Evolutionary conservation across 1,139 yeast species (phyloP).

Genomic region (Yamadazyma conglobata): DNA sequence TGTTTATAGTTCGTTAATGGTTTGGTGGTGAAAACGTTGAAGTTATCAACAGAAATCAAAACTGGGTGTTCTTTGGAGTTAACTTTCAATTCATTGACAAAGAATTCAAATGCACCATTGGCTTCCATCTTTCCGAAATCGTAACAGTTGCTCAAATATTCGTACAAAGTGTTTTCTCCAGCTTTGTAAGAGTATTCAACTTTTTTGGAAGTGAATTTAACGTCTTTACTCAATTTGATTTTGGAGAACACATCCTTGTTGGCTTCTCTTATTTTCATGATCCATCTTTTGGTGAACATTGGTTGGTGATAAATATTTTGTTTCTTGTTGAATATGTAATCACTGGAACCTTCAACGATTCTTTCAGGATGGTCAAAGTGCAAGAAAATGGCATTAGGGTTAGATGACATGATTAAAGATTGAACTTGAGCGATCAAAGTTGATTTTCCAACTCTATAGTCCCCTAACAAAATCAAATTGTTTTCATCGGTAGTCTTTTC

Average conservation of each 20-base stretch:
- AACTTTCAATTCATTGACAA: constrained; percentile 52
- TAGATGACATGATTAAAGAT: constrained; percentile 48
- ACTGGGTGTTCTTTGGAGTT: constrained; percentile 53
- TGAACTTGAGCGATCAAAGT: constrained; percentile 70
- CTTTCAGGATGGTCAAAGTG: constrained; percentile 64
- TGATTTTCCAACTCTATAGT: constrained; percentile 78
- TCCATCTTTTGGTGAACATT: constrained; percentile 64
- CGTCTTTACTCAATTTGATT: constrained; percentile 47
- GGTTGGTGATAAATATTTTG: constrained; percentile 68
- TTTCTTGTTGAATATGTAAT: constrained; percentile 55
- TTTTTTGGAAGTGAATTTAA: constrained; percentile 32
- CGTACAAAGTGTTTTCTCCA: constrained; percentile 42
- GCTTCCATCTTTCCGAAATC: constrained; percentile 40
- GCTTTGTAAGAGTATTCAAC: constrained; percentile 35
- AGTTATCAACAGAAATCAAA: constrained; percentile 69
- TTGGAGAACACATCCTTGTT: constrained; percentile 51
- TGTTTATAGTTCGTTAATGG: constrained; percentile 62
- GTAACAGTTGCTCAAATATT: constrained; percentile 33
- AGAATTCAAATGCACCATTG: constrained; percentile 43
- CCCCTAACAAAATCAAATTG: constrained; percentile 63
- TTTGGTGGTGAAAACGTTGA: constrained; percentile 59
- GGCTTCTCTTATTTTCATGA: constrained; percentile 54
- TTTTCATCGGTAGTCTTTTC: constrained; percentile 34
- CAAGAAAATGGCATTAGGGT: constrained; percentile 52
- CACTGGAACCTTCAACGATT: constrained; percentile 69